phyloP scores from a whole-genome alignment of 2,329 filamentous ascomycete genomes.

The Colletotrichum sp. region DNA sequence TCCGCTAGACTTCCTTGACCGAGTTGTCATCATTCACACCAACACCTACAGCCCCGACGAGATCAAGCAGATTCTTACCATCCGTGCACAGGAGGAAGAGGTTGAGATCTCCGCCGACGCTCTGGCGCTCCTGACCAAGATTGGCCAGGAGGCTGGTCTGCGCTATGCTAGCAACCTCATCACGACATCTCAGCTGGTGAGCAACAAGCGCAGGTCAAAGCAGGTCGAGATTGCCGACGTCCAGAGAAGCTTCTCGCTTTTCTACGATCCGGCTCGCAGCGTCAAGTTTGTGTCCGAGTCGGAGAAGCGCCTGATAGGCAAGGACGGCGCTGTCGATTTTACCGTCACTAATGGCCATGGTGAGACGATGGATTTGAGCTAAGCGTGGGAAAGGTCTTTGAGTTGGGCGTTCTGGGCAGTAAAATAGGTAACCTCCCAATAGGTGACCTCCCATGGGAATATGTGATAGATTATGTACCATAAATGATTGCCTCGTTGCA shows the following conservation, averaged over 20 bases:
- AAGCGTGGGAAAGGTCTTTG: conserved; percentile 21
- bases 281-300: conserved; percentile 90
- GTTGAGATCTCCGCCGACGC: conserved; percentile 91
- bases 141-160: conserved; percentile 89
- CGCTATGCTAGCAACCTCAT: conserved; percentile 98
- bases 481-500: conserved; percentile 15
- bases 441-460: conserved; percentile 11
- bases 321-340: conserved; percentile 82
- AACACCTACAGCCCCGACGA: conserved; percentile 83
- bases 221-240: conserved; percentile 89
- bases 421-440: background rate
- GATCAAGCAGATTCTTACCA: conserved; percentile 89
- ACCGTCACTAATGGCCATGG: conserved; percentile 60
- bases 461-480: conserved; percentile 24
- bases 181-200: conserved; percentile 88
- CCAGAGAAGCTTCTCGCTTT: conserved; percentile 90
- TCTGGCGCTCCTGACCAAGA: conserved; percentile 91
- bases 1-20: conserved; percentile 93
- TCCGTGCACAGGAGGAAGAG: conserved; percentile 95
- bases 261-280: conserved; percentile 88
- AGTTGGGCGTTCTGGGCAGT: conserved; percentile 21
- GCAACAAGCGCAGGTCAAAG: conserved; percentile 83
- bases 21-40: conserved; percentile 95
- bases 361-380: conserved; percentile 53
- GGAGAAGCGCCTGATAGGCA: conserved; percentile 91